Conservation (phyloP, 805 yeast genomes). For the Monosporozyma aerobia region DNA sequence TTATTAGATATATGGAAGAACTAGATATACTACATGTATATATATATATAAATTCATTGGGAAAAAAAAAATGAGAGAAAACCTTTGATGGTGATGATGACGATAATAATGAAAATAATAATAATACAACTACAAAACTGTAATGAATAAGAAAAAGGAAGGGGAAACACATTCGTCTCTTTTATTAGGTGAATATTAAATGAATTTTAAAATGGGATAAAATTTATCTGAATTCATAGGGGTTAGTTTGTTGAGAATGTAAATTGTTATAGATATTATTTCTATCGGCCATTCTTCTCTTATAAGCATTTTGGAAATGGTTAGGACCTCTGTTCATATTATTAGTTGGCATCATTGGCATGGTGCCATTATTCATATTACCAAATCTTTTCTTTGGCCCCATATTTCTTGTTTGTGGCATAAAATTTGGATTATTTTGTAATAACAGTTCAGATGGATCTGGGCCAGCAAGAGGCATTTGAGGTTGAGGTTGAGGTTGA, state of each 20-base stretch:
- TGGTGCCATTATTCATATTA: slow-evolving; percentile 1
- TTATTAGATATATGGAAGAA: too few relatives aligned
- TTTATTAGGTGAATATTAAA: neutral
- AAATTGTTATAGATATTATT: slow-evolving; percentile 17
- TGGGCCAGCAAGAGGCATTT: slow-evolving; percentile 13
- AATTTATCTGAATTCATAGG: slow-evolving; percentile 31
- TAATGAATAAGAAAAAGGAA: neutral
- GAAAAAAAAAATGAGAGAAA: too few relatives aligned
- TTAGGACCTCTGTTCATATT: slow-evolving; percentile 3
- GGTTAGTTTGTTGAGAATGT: slow-evolving; percentile 38
- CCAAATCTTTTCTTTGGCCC: slow-evolving; percentile 1
- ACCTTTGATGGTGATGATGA: too few relatives aligned
- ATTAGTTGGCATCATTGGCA: slow-evolving; percentile 2
- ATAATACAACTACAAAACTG: neutral
- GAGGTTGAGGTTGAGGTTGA: slow-evolving; percentile 1
- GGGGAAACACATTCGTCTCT: neutral
- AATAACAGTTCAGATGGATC: slow-evolving; percentile 36
- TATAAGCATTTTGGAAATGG: slow-evolving; percentile 34
- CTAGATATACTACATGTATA: too few relatives aligned
- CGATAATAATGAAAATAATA: neutral
- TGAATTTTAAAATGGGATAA: neutral
- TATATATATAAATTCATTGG: too few relatives aligned
- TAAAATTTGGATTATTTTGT: slow-evolving; percentile 43
- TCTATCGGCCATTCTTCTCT: slow-evolving; percentile 26
- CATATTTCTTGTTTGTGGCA: slow-evolving; percentile 2